Conservation (phyloP, 1,284 basidiomycete species). For the Tremellales sp. region DNA sequence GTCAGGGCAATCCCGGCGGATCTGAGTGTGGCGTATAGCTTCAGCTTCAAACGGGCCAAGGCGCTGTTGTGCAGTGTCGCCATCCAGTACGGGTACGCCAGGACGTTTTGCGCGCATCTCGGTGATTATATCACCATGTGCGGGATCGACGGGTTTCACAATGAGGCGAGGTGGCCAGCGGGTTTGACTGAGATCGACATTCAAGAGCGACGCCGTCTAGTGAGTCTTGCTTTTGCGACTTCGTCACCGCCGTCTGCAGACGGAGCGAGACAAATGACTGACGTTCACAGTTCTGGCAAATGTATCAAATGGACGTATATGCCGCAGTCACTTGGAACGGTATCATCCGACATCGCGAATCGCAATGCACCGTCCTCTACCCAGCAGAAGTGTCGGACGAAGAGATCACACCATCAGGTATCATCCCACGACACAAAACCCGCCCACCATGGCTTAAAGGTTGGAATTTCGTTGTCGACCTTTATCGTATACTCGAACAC, state of each 20-base stretch:
- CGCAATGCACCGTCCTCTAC: slow-evolving; percentile 40
- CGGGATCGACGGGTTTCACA: slow-evolving; percentile 37
- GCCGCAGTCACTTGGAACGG: slow-evolving; percentile 39
- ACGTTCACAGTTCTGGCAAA: slow-evolving; percentile 43
- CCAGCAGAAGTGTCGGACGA: slow-evolving; percentile 40
- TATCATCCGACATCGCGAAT: slow-evolving; percentile 38
- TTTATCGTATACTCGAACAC: slow-evolving; percentile 46
- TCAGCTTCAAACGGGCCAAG: slow-evolving; percentile 29
- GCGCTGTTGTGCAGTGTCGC: slow-evolving; percentile 25
- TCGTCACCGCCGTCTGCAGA: not conserved
- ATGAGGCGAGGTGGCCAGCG: slow-evolving; percentile 38
- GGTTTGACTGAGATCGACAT: slow-evolving; percentile 31
- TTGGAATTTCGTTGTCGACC: slow-evolving; percentile 44
- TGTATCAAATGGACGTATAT: slow-evolving; percentile 44
- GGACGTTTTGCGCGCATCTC: slow-evolving; percentile 21
- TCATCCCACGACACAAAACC: slow-evolving; percentile 2
- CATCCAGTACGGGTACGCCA: slow-evolving; percentile 32
- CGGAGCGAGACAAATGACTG: not conserved
- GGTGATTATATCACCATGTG: slow-evolving; percentile 41
- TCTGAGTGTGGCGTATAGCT: slow-evolving; percentile 15
- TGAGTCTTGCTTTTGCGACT: slow-evolving; percentile 13
- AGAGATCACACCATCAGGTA: slow-evolving; percentile 30
- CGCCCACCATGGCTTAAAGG: slow-evolving; percentile 25
- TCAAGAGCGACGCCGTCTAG: slow-evolving; percentile 41
- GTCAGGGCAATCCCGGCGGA: slow-evolving; percentile 20